These are phyloP conservation scores for Schoenoplectus triqueter DNA, from an alignment of 202 grass and related monocot species.

Conservation along the genomic window DNA sequence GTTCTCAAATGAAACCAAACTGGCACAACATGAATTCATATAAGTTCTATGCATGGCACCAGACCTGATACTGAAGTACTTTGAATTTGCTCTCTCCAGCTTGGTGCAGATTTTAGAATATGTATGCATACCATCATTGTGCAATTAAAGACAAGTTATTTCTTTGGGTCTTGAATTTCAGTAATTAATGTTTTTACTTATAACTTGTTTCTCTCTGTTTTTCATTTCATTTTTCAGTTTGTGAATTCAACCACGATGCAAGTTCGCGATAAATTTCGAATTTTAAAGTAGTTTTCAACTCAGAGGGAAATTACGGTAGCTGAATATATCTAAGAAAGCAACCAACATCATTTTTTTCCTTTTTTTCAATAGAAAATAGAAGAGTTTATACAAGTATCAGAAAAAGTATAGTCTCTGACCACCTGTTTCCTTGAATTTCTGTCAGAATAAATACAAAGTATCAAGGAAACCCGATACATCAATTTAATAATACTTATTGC, in stretches of 20 bases:
- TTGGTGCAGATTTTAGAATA: not conserved
- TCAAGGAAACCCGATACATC: not conserved
- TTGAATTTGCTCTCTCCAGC: not conserved
- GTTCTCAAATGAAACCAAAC: not conserved
- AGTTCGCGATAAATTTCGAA: slow-evolving; percentile 66
- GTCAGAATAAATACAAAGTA: not conserved
- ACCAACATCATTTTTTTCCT: not conserved
- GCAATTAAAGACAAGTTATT: not conserved
- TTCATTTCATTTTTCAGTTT: slow-evolving; percentile 56
- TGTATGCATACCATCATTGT: not conserved
- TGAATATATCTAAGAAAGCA: not conserved
- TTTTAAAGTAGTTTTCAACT: slow-evolving; percentile 48
- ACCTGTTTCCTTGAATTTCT: not conserved
- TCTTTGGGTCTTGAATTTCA: slow-evolving; percentile 7
- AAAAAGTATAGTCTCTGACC: not conserved
- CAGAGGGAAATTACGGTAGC: not conserved
- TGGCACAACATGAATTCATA: not conserved
- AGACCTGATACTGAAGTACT: not conserved
- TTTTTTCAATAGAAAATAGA: not conserved
- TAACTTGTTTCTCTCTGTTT: not conserved
- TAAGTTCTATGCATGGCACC: not conserved
- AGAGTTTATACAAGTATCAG: slow-evolving; percentile 9
- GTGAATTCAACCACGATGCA: slow-evolving; percentile 65
- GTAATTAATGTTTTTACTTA: not conserved
- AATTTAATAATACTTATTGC: not conserved